Evolutionary conservation across 805 yeast genomes (phyloP), one percentile per base, ranked within the genome.

Genomic region (Pichia deserticola): DNA sequence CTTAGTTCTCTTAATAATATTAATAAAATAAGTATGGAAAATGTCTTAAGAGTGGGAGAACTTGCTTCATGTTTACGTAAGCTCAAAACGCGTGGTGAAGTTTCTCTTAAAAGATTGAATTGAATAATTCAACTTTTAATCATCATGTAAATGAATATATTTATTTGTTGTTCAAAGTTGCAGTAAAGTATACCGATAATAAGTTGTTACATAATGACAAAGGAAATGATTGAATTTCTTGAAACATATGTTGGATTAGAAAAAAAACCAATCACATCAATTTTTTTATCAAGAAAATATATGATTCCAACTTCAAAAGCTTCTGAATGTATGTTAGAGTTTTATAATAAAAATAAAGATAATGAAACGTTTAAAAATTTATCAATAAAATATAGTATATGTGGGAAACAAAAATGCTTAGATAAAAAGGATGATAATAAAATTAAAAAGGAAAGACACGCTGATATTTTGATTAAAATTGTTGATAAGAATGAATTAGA

Each of bases 191-290:
- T 32, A 20, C 3, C 12, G 37, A 12, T 35, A 35, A n/a, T 12
- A 35, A 35, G 2, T 35, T 2, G n/a, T 35, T n/a, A n/a, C 37
- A 25, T 25, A 25, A 42, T 44, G 47, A 27, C 48, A 5, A 8
- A 20, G 3, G 35, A 45, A 32, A 39, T 25, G 30, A 28, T 39
- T 10, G 42, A 45, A 7, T 45, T 11, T 34, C 11, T 45, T 9
- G 38, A 13, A 4, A 32, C 12, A 20, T 33, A 43, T 20, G 40
- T 45, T 12, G 25, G 40, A 11, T 32, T 47, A 53, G 36, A 60
- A 4, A 58, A 54, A 28, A 51, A 49, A 39, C 66, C 68, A 2
- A 42, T 62, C 3, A 63, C 68, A 3, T 57, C 59, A 44, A 53
- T 52, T 37, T 51, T 42, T 34, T 49, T 64, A 12, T 59, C 67